Percentiles rank a stretch among this genome's conserved stretches.
Conservation (phyloP, 768 basidiomycete genomes). For the Rhizopogon salebrosus region DNA sequence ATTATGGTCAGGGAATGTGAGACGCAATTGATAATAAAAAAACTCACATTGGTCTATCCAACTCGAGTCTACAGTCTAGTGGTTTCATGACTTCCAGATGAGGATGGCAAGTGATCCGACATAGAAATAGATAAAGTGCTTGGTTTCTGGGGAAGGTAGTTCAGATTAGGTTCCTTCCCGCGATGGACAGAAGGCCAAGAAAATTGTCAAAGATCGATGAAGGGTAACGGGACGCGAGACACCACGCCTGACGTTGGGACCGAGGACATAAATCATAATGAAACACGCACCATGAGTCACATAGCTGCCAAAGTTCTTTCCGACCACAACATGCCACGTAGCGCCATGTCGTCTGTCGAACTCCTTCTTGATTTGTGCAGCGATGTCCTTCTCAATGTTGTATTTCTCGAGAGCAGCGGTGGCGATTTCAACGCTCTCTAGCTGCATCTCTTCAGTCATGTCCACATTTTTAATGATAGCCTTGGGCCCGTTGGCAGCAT, state of each 20-base stretch:
- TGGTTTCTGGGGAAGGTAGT: slow-evolving; percentile 64
- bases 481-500: slow-evolving; percentile 48
- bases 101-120: slow-evolving; percentile 89
- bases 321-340: slow-evolving; percentile 98
- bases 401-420: slow-evolving; percentile 82
- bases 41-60: slow-evolving; percentile 22
- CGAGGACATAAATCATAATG: not conserved
- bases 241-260: not conserved
- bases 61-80: slow-evolving; percentile 4
- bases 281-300: slow-evolving; percentile 83
- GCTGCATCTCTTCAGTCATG: slow-evolving; percentile 96
- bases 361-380: slow-evolving; percentile 97
- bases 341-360: slow-evolving; percentile 89
- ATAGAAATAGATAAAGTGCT: slow-evolving; percentile 99
- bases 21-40: not conserved
- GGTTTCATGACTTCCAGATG: slow-evolving; percentile 83
- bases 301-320: slow-evolving; percentile 98
- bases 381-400: slow-evolving; percentile 97
- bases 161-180: slow-evolving; percentile 5
- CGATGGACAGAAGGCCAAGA: not conserved
- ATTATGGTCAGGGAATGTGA: not conserved
- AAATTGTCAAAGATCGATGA: not conserved
- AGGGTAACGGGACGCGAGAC: slow-evolving; percentile 3
- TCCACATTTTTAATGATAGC: slow-evolving; percentile 96
- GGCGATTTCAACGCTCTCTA: slow-evolving; percentile 87